Base-by-base conservation (phyloP, 306 rosid genomes). In the Prunus mira region DNA sequence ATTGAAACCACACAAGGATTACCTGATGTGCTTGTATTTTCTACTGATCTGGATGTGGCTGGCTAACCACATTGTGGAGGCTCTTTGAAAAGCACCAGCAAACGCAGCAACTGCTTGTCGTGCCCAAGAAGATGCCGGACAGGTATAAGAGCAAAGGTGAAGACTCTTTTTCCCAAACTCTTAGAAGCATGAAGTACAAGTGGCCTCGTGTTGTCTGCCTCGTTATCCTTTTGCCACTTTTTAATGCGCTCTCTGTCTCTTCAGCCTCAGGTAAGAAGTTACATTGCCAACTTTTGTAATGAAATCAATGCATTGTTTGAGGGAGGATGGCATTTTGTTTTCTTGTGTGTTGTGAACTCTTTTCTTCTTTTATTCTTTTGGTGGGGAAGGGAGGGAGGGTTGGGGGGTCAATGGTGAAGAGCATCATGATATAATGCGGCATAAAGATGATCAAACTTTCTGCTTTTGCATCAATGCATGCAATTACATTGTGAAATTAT, bases 31-130 rank as follows among this genome's bases (percentile, higher is more conserved):
- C 56, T 19, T 43, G 49, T 24, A 25, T 25, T 57, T 24, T 25
- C 45, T 43, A 41, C 55, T 72, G 66, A 58, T 52, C 52, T 51
- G 19, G 67, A 41, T 41, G 76, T 24, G 61, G 65, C 18, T 72
- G 41, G 67, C 18, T 19, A 15, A 57, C 51, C 64, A 58, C 67
- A 58, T 43, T 73, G 56, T 17, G 19, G 27, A 43, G 67, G 45
- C 25, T 73, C 56, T 58, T 25, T 22, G 66, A 20, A 72, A 72
- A 58, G 76, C 67, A 43, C 49, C 67, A 24, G 56, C 38, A 72
- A 41, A n/a, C 0, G 0, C 43, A 43, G 54, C 38, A 65, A 22
- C 17, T 72, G 55, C 67, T 43, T 19, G 55, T 41, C 24, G 14
- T 72, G 24, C 15, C 2, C 54, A 41, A 24, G 24, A 19, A 18